Evolutionary conservation across 768 basidiomycete species (phyloP), one percentile per base, ranked within the genome.

Genomic region (Lepiota venenata): DNA sequence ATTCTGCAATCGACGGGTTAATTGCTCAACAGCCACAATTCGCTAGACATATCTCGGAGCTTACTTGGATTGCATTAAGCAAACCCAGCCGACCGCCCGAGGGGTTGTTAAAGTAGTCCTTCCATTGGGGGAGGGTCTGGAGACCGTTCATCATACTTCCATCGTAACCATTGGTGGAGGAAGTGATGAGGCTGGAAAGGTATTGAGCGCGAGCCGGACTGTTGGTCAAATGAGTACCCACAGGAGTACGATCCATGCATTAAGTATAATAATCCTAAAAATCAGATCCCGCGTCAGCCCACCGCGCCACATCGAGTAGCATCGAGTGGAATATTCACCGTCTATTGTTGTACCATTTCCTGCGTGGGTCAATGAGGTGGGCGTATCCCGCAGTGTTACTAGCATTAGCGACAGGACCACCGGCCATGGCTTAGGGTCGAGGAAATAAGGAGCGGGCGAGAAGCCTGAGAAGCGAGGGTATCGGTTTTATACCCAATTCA

Each of bases 61-160:
- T 52, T 60, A 81, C 86, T 69, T 88, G 88, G 50, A 88, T 88
- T 52, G 87, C 88, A 61, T 86, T 88, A 47, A 89, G 75, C 15
- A 89, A 68, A 64, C 87, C 85, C 27, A 88, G 75, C 60, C 70
- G 82, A 32, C 78, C 73, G 40, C 80, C 78, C 15, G 72, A 68
- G 12, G 89, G 88, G 50, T 72, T n/a, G 52, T 73, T 56, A 67
- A 91, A 91, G 63, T 81, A 85, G 7, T 56, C 43, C 44, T 74
- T 66, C 89, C 89, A 91, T 58, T 84, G 80, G 15, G 63, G 51
- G 56, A 90, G 73, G 43, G 80, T 79, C 68, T 91, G 88, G 39
- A 91, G 74, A 65, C 85, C 85, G 68, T 90, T 88, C 87, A 88
- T 87, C 81, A 88, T 82, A 66, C 81, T 83, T 56, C 85, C 85